Evolutionary conservation across 148 eudicot genomes (phyloP).

Genomic region (Rheum nobile): DNA sequence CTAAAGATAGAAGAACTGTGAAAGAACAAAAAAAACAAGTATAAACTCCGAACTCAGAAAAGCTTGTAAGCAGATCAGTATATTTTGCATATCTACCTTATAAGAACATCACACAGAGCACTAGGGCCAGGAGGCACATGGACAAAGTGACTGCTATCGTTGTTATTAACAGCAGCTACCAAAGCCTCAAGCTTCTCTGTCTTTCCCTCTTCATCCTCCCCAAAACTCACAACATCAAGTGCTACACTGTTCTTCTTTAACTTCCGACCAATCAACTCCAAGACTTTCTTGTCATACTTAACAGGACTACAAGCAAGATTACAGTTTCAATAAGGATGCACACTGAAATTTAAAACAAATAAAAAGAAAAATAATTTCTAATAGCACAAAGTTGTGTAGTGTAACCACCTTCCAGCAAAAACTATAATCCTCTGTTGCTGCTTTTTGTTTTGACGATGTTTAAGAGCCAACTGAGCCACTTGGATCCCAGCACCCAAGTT

Average conservation of each 20-base stretch:
- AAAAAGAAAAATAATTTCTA: background rate
- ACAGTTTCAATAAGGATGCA: background rate
- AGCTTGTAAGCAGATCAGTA: background rate
- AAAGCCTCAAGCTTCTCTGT: conserved; percentile 87
- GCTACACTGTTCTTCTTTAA: conserved; percentile 93
- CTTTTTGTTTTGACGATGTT: conserved; percentile 96
- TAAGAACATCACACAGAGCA: conserved; percentile 83
- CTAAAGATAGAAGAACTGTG: conserved; percentile 87
- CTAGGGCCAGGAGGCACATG: conserved; percentile 78
- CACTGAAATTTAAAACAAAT: background rate
- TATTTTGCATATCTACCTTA: conserved; percentile 38
- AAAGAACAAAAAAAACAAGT: background rate
- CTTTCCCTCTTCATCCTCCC: conserved; percentile 89
- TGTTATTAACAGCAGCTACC: conserved; percentile 78
- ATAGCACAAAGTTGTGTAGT: background rate
- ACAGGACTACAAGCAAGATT: conserved; percentile 47
- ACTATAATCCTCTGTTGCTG: conserved; percentile 96
- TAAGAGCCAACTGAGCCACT: conserved; percentile 93
- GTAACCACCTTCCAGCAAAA: conserved; percentile 96
- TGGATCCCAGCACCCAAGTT: conserved; percentile 96
- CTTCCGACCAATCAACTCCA: conserved; percentile 91
- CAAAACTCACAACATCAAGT: conserved; percentile 91
- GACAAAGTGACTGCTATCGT: conserved; percentile 87
- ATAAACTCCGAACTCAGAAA: background rate
- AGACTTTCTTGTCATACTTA: conserved; percentile 66